These are phyloP conservation scores for Dendrostoma leiphaemia DNA, from an alignment of 2,329 filamentous ascomycete species.

Conservation along the genomic window DNA sequence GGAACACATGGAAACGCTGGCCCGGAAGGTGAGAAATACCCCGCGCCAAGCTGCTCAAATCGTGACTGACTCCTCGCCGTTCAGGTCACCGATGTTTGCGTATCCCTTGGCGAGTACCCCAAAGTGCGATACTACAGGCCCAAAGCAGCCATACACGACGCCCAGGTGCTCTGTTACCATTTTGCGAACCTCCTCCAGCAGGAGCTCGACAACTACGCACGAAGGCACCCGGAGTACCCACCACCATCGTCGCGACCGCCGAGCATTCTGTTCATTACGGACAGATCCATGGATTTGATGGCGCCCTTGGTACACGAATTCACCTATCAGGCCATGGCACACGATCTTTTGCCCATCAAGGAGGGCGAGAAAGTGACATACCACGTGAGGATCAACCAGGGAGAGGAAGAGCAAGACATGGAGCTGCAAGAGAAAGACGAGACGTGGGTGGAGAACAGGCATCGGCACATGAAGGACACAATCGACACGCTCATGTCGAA, in stretches of 20 bases:
- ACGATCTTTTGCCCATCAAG: conserved; percentile 84
- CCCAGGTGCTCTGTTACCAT: conserved; percentile 81
- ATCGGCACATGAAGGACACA: conserved; percentile 97
- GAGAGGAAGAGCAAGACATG: conserved; percentile 81
- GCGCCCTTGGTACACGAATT: conserved; percentile 92
- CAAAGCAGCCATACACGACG: conserved; percentile 73
- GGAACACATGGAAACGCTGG: conserved; percentile 77
- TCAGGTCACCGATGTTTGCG: conserved; percentile 82
- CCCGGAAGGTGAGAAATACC: conserved; percentile 69
- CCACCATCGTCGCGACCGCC: conserved; percentile 75
- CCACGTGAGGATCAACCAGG: conserved; percentile 75
- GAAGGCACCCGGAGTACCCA: conserved; percentile 82
- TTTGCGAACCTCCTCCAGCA: conserved; percentile 89
- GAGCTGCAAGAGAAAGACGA: conserved; percentile 88
- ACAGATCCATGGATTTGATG: conserved; percentile 88
- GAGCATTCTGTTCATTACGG: conserved; percentile 81
- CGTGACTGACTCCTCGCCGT: conserved; percentile 19
- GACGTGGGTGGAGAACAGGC: conserved; percentile 93
- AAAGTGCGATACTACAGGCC: conserved; percentile 90
- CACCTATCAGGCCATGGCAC: conserved; percentile 97
- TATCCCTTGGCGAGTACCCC: conserved; percentile 90
- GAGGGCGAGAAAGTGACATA: conserved; percentile 89
- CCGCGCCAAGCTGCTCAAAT: neutral
- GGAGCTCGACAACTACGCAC: conserved; percentile 84
- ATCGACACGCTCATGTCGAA: conserved; percentile 91